A percentile compares a stretch with the other conserved stretches of the same genome.
phyloP scores from a whole-genome alignment of 2,329 filamentous ascomycete genomes.

The Exophiala mesophila region DNA sequence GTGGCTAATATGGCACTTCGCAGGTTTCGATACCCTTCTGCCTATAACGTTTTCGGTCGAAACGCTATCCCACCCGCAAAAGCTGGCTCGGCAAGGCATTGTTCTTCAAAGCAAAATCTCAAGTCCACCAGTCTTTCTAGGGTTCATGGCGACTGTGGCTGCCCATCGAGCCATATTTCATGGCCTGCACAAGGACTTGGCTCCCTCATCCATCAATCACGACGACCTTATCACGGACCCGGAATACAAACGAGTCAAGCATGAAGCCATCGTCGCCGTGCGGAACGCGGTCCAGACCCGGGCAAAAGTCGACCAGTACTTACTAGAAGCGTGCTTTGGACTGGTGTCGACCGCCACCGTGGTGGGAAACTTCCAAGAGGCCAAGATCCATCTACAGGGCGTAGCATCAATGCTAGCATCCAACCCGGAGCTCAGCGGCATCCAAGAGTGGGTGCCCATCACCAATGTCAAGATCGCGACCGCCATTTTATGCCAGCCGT shows the following conservation, averaged over 20 bases:
- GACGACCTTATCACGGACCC: conserved; percentile 29
- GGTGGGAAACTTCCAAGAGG: conserved; percentile 36
- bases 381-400: conserved; percentile 36
- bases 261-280: conserved; percentile 27
- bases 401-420: conserved; percentile 30
- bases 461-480: conserved; percentile 28
- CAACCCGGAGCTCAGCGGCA: conserved; percentile 34
- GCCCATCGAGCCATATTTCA: conserved; percentile 36
- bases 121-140: conserved; percentile 36
- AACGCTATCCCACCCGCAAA: conserved; percentile 25
- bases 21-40: conserved; percentile 34
- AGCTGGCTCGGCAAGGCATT: conserved; percentile 27
- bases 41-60: conserved; percentile 38
- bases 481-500: conserved; percentile 32
- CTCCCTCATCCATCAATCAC: conserved; percentile 19
- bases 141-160: conserved; percentile 37
- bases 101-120: conserved; percentile 33
- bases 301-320: conserved; percentile 33
- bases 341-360: conserved; percentile 37
- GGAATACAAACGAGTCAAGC: conserved; percentile 39
- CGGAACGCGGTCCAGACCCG: conserved; percentile 27
- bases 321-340: conserved; percentile 36
- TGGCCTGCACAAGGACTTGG: conserved; percentile 26
- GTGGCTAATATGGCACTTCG: too few species aligned
- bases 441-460: conserved; percentile 17